These are phyloP conservation scores for Hypoxylon crocopeplum DNA, from an alignment of 495 filamentous ascomycete genomes.

Conservation along the genomic window DNA sequence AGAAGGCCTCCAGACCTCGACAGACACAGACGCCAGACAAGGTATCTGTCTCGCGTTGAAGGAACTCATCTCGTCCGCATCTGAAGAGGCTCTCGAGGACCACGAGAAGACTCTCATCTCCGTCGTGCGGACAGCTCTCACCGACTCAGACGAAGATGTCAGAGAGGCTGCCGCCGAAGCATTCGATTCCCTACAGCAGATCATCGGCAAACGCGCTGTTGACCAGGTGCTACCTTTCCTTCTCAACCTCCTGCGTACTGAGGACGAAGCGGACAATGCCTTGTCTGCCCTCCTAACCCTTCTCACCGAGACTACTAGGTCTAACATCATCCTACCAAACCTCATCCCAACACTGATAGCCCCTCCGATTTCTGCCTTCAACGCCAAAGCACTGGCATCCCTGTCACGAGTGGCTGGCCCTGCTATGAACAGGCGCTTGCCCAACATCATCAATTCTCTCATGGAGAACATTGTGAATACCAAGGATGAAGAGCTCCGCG, in stretches of 20 bases:
- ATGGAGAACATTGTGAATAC: constrained; percentile 88
- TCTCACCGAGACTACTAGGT: constrained; percentile 89
- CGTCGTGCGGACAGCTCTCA: constrained; percentile 90
- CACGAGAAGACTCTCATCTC: constrained; percentile 95
- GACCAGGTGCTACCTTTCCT: constrained; percentile 95
- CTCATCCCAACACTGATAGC: constrained; percentile 90
- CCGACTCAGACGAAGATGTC: constrained; percentile 87
- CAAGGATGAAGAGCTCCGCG: constrained; percentile 75
- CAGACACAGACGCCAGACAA: constrained; percentile 92
- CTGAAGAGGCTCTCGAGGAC: constrained; percentile 86
- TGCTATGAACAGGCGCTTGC: constrained; percentile 87
- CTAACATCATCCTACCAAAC: constrained; percentile 95
- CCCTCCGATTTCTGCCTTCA: constrained; percentile 92
- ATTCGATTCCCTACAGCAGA: constrained; percentile 91
- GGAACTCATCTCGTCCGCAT: constrained; percentile 92
- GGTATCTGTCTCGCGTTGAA: constrained; percentile 96
- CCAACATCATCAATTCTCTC: constrained; percentile 86
- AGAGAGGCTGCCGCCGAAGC: constrained; percentile 96
- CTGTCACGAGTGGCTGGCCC: constrained; percentile 86
- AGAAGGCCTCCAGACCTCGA: constrained; percentile 85
- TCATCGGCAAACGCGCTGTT: constrained; percentile 89
- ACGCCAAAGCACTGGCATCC: constrained; percentile 90
- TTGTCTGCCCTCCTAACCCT: constrained; percentile 90
- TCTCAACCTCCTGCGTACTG: constrained; percentile 81
- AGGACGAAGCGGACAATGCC: constrained; percentile 89